Evolutionary conservation across 2,329 filamentous ascomycete genomes (phyloP).

Genomic region (Fonsecaea monophora): DNA sequence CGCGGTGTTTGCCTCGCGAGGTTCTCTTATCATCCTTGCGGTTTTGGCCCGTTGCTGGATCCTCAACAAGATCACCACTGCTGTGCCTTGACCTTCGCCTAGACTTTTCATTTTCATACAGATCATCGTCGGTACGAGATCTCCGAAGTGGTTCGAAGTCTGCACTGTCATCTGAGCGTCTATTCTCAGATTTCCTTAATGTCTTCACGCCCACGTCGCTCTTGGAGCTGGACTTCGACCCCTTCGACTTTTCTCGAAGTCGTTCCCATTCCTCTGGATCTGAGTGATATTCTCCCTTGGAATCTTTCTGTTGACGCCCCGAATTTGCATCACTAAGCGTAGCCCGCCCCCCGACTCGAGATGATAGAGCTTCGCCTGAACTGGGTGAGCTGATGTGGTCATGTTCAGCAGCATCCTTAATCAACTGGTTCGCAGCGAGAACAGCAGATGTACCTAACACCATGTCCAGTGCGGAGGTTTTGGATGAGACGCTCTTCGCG

Average conservation of each 20-base stretch:
- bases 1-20: slow-evolving; percentile 43
- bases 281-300: slow-evolving; percentile 28
- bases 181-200: slow-evolving; percentile 1
- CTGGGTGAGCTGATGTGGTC: not conserved
- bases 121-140: slow-evolving; percentile 33
- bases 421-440: slow-evolving; percentile 7
- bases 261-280: slow-evolving; percentile 36
- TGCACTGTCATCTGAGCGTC: slow-evolving; percentile 10
- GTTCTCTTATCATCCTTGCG: slow-evolving; percentile 45
- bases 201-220: slow-evolving; percentile 29
- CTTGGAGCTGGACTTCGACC: slow-evolving; percentile 23
- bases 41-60: slow-evolving; percentile 47
- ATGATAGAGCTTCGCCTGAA: not conserved
- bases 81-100: slow-evolving; percentile 44
- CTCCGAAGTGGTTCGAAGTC: slow-evolving; percentile 26
- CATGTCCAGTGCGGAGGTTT: slow-evolving; percentile 9
- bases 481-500: slow-evolving; percentile 10
- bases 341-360: slow-evolving; percentile 19
- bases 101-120: slow-evolving; percentile 41
- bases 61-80: slow-evolving; percentile 47
- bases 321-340: slow-evolving; percentile 21
- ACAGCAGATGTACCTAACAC: slow-evolving; percentile 20
- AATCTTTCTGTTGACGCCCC: slow-evolving; percentile 14
- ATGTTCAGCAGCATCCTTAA: not conserved
- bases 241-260: slow-evolving; percentile 15